Conservation (phyloP, 2,329 filamentous ascomycete genomes). For the Trichoderma gracile region DNA sequence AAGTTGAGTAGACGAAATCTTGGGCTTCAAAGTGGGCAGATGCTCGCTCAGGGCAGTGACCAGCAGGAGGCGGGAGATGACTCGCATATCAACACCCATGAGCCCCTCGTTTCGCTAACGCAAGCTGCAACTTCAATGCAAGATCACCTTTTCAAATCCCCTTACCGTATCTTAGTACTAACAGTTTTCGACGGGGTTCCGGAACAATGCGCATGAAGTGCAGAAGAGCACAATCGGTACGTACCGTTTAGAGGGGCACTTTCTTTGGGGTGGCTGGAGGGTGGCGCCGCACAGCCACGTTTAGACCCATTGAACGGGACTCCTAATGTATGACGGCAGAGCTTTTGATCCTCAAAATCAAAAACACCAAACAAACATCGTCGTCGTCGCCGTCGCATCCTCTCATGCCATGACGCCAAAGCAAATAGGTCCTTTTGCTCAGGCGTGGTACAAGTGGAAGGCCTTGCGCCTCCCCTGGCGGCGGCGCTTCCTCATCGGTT, state of each 20-base stretch:
- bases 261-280: background rate
- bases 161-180: no score
- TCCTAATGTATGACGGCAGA: no score
- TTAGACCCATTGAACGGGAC: no score
- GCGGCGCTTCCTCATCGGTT: slow-evolving; percentile 62
- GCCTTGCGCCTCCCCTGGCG: slow-evolving; percentile 63
- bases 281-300: slow-evolving; percentile 7
- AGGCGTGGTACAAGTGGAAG: slow-evolving; percentile 63
- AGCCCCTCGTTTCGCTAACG: slow-evolving; percentile 5
- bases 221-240: no score
- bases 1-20: background rate
- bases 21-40: background rate
- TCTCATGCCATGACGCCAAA: slow-evolving; percentile 42
- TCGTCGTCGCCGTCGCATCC: background rate
- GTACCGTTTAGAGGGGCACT: background rate
- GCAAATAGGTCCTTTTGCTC: slow-evolving; percentile 41
- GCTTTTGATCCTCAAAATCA: no score
- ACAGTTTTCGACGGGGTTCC: no score
- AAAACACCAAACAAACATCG: no score
- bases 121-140: background rate
- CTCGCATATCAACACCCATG: background rate
- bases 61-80: background rate
- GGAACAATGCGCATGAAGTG: background rate
- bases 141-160: background rate
- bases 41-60: background rate